Conservation (phyloP, 1,284 basidiomycete species). For the Coniferiporia weirii region DNA sequence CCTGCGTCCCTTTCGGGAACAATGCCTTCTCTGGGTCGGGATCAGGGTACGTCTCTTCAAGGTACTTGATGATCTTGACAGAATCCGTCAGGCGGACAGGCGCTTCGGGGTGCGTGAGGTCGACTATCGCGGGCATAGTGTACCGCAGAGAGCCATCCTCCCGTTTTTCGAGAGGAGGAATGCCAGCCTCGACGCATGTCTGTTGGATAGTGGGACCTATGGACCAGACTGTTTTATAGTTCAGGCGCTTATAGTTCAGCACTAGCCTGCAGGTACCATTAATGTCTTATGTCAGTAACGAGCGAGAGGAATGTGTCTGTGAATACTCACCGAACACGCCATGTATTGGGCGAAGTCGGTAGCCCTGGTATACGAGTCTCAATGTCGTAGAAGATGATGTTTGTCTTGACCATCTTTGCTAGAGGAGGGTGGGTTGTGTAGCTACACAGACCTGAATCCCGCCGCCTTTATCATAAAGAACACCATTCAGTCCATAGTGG, state of each 20-base stretch:
- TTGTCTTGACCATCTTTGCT: background rate
- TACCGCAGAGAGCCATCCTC: background rate
- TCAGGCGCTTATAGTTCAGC: background rate
- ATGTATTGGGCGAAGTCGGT: background rate
- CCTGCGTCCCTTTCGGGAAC: slow-evolving; percentile 1
- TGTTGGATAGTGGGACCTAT: background rate
- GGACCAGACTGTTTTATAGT: background rate
- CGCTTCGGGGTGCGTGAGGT: background rate
- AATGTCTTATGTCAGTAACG: background rate
- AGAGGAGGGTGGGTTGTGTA: no score
- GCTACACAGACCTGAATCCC: no score
- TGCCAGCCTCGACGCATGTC: background rate
- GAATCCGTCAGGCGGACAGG: slow-evolving; percentile 8
- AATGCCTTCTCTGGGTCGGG: background rate
- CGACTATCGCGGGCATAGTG: background rate
- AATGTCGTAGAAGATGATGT: slow-evolving; percentile 7
- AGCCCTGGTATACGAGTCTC: background rate
- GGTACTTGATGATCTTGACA: slow-evolving; percentile 3
- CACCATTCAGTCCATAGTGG: no score
- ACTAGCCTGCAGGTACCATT: background rate
- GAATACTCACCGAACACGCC: slow-evolving; percentile 4
- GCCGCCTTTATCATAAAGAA: no score
- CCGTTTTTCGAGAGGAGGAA: background rate
- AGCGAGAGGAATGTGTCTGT: background rate
- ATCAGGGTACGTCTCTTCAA: slow-evolving; percentile 6